Conservation (phyloP, 2,329 filamentous ascomycete species). For the Teratosphaeriaceae sp. region DNA sequence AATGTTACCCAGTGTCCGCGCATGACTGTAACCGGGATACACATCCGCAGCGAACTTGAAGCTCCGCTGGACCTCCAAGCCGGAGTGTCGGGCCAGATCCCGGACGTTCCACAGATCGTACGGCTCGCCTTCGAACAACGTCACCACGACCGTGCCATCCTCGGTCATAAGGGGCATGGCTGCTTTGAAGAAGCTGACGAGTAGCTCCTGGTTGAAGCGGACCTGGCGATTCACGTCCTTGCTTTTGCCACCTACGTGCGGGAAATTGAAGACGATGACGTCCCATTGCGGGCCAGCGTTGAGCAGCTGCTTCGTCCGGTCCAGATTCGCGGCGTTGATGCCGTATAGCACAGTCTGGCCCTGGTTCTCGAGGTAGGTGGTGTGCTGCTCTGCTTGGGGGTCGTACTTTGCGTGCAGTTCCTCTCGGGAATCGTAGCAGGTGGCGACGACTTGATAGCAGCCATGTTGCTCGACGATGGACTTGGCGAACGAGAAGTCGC, state of each 20-base stretch:
- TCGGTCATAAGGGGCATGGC: conserved; percentile 48
- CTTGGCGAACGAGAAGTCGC: conserved; percentile 69
- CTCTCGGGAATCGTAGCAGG: conserved; percentile 55
- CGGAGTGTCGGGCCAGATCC: conserved; percentile 74
- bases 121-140: conserved; percentile 86
- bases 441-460: conserved; percentile 62
- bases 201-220: conserved; percentile 76
- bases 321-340: conserved; percentile 62
- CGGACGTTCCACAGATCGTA: conserved; percentile 95
- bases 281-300: conserved; percentile 51
- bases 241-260: conserved; percentile 84
- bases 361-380: conserved; percentile 46
- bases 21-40: conserved; percentile 70
- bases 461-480: conserved; percentile 60
- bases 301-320: conserved; percentile 36
- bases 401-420: conserved; percentile 60
- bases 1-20: conserved; percentile 60
- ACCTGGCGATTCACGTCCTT: conserved; percentile 95
- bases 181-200: conserved; percentile 61
- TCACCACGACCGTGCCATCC: conserved; percentile 64
- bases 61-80: conserved; percentile 62
- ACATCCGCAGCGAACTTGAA: conserved; percentile 60
- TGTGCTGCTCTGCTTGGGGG: conserved; percentile 59
- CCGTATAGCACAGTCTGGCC: conserved; percentile 49
- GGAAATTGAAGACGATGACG: conserved; percentile 90